phyloP scores from a whole-genome alignment of 2,329 filamentous ascomycete species.

The Neofusicoccum ribis region DNA sequence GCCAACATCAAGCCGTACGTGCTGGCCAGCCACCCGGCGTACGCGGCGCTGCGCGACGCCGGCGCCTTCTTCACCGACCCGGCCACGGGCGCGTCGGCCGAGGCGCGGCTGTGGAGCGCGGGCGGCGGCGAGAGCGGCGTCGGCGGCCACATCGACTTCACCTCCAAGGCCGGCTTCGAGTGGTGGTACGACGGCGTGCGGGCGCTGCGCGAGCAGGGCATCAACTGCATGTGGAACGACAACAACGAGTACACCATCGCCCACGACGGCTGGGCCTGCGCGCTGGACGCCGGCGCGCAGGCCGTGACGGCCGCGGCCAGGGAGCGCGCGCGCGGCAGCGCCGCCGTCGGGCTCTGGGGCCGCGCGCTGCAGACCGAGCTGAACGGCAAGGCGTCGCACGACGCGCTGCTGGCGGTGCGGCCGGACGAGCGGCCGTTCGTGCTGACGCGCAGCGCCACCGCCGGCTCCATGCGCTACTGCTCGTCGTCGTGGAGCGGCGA shows the following conservation, averaged over 20 bases:
- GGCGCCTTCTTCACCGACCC: conserved; percentile 66
- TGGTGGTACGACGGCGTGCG: conserved; percentile 73
- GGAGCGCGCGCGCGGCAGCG: conserved; percentile 32
- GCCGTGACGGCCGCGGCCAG: conserved; percentile 32
- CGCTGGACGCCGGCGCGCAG: conserved; percentile 49
- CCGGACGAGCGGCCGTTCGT: conserved; percentile 66
- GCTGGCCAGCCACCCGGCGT: conserved; percentile 66
- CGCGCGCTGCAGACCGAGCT: conserved; percentile 69
- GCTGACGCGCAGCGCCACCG: conserved; percentile 68
- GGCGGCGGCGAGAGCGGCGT: conserved; percentile 70
- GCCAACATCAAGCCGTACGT: conserved; percentile 76
- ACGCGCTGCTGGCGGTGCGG: conserved; percentile 61
- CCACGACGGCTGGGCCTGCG: conserved; percentile 65
- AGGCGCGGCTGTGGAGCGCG: conserved; percentile 69
- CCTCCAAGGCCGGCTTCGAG: conserved; percentile 63
- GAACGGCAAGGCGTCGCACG: conserved; percentile 69
- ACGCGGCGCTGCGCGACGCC: conserved; percentile 58
- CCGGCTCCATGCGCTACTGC: conserved; percentile 69
- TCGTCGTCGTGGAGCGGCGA: conserved; percentile 67
- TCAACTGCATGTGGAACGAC: conserved; percentile 77
- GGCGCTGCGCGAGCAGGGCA: conserved; percentile 61
- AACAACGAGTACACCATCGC: conserved; percentile 74
- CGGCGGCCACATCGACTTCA: conserved; percentile 73
- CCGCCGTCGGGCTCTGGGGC: conserved; percentile 67
- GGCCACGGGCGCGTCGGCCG: conserved; percentile 48